phyloP scores from a whole-genome alignment of 2,329 filamentous ascomycete genomes.

The Ophiocordyceps camponoti-rufipedis region DNA sequence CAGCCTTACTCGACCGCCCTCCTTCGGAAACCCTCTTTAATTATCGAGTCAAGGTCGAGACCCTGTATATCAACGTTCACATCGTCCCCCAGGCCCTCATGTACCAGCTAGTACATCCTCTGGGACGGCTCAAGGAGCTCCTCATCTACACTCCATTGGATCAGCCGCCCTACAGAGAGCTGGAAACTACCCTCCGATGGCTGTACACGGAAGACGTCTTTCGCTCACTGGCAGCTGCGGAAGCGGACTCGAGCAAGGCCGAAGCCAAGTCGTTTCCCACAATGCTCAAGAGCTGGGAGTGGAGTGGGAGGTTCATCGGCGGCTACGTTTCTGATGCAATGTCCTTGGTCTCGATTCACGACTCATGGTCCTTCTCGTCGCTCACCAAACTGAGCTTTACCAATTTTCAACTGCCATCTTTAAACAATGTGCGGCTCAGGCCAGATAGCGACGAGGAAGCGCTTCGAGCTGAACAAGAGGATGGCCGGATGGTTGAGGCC shows the following conservation, averaged over 20 bases:
- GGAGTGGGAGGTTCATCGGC: constrained; percentile 37
- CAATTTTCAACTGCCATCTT: constrained; percentile 41
- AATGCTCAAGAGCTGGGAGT: constrained; percentile 37
- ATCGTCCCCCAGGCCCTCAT: constrained; percentile 26
- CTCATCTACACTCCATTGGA: constrained; percentile 57
- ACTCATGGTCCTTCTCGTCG: constrained; percentile 33
- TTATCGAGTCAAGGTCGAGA: constrained; percentile 54
- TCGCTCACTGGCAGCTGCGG: constrained; percentile 37
- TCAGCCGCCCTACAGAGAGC: constrained; percentile 42
- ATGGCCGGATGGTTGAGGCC: constrained; percentile 22
- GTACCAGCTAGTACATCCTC: constrained; percentile 38
- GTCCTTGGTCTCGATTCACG: constrained; percentile 34
- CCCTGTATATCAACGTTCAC: constrained; percentile 53
- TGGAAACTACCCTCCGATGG: constrained; percentile 45
- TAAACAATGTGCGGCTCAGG: constrained; percentile 17
- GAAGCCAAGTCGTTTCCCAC: constrained; percentile 14
- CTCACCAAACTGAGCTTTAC: constrained; percentile 40
- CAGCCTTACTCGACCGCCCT: constrained; percentile 34
- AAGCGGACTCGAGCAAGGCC: constrained; percentile 13
- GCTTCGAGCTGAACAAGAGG: constrained; percentile 16
- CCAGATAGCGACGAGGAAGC: constrained; percentile 13
- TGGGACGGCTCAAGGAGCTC: constrained; percentile 50
- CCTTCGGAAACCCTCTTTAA: constrained; percentile 32
- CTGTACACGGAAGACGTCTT: constrained; percentile 51
- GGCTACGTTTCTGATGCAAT: constrained; percentile 25